These are phyloP conservation scores for Candida sonorensis DNA, from an alignment of 805 yeast genomes.

Conservation along the genomic window DNA sequence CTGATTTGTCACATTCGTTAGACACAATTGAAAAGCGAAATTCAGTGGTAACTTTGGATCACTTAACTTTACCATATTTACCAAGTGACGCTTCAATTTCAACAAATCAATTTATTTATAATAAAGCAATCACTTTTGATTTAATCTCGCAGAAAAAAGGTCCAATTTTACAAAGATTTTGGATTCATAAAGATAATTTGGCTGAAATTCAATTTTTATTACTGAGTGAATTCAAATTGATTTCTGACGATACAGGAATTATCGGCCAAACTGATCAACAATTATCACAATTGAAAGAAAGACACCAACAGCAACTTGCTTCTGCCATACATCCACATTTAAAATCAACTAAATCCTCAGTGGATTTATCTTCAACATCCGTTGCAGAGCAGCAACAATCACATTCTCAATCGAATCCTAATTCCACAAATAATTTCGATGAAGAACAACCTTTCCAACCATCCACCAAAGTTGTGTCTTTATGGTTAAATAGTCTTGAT, in stretches of 20 bases:
- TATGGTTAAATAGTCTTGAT: constrained; percentile 25
- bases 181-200: constrained; percentile 58
- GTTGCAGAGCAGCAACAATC: too few species aligned
- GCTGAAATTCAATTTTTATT: constrained; percentile 44
- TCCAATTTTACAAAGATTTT: constrained; percentile 32
- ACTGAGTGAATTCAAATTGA: constrained; percentile 34
- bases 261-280: constrained; percentile 13
- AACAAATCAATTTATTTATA: constrained; percentile 7
- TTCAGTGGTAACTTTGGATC: constrained; percentile 17
- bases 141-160: constrained; percentile 29
- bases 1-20: too few species aligned
- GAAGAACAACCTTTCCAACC: constrained; percentile 18
- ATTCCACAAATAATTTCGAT: not conserved
- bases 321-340: constrained; percentile 4
- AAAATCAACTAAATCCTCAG: constrained; percentile 10
- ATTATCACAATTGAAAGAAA: constrained; percentile 3
- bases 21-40: constrained; percentile 8
- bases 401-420: not conserved
- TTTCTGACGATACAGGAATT: constrained; percentile 27
- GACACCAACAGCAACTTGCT: constrained; percentile 1
- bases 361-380: constrained; percentile 5
- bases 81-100: constrained; percentile 1
- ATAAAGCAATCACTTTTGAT: constrained; percentile 30
- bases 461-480: constrained; percentile 18
- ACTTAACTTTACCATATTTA: constrained; percentile 12